Conservation (phyloP, 345 rosid genomes). For the Barbarea vulgaris region DNA sequence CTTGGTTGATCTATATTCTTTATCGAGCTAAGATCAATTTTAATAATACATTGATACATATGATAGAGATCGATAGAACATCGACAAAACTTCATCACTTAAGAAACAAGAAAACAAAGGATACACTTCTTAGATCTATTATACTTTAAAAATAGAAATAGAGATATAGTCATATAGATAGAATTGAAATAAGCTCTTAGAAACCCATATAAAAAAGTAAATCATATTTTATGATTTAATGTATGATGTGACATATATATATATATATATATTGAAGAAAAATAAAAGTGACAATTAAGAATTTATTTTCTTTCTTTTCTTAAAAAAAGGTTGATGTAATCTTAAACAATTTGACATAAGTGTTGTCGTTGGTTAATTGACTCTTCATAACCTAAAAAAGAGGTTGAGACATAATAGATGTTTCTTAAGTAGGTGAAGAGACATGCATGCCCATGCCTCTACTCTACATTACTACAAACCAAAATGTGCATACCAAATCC, state of each 20-base stretch:
- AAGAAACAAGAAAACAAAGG: neutral
- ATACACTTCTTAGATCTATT: neutral
- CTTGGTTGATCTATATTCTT: no score
- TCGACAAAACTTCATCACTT: neutral
- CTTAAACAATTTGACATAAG: slow-evolving; percentile 24
- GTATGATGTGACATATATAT: slow-evolving; percentile 7
- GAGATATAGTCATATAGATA: neutral
- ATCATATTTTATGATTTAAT: neutral
- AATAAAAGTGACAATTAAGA: slow-evolving; percentile 1
- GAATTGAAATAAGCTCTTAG: neutral
- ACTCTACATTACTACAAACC: slow-evolving; percentile 34
- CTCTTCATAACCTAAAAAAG: slow-evolving; percentile 30
- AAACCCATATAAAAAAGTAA: neutral
- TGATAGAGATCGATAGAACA: neutral
- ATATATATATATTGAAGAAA: neutral
- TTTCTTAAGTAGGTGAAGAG: slow-evolving; percentile 38
- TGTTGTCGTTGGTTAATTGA: slow-evolving; percentile 31
- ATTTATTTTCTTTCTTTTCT: neutral
- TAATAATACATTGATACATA: neutral
- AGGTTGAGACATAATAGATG: slow-evolving; percentile 33
- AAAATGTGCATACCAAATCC: slow-evolving; percentile 25
- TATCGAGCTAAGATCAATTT: neutral
- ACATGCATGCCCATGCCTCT: slow-evolving; percentile 38
- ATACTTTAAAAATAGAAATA: neutral
- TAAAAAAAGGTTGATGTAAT: slow-evolving; percentile 7